Conservation (phyloP, 2,329 filamentous ascomycete species). For the Claviceps maximensis region DNA sequence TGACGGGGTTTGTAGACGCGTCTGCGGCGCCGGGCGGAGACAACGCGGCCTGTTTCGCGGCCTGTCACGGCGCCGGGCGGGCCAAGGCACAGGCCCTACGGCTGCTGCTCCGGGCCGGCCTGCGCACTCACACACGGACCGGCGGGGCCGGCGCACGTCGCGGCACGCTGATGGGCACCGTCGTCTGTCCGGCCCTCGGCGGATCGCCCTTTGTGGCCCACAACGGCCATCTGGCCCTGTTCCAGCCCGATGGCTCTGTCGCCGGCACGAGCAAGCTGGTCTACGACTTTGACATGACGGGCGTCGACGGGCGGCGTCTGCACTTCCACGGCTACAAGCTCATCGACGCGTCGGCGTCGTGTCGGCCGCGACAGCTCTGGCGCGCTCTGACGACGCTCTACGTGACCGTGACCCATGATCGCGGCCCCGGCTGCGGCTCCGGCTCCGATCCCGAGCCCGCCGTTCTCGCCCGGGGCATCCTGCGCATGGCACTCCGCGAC, state of each 20-base stretch:
- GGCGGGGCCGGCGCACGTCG: neutral
- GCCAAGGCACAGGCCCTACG: constrained; percentile 41
- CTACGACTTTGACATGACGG: constrained; percentile 49
- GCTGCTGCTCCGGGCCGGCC: constrained; percentile 44
- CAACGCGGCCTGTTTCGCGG: constrained; percentile 37
- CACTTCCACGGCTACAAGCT: constrained; percentile 51
- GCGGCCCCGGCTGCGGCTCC: no score
- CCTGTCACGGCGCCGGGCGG: constrained; percentile 37
- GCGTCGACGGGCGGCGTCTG: constrained; percentile 36
- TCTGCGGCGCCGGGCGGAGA: constrained; percentile 28
- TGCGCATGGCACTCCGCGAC: neutral
- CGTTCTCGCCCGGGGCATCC: neutral
- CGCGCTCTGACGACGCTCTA: constrained; percentile 48
- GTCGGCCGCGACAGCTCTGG: constrained; percentile 45
- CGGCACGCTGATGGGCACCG: constrained; percentile 42
- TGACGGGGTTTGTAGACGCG: constrained; percentile 46
- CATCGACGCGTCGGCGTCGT: constrained; percentile 45
- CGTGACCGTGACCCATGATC: constrained; percentile 36
- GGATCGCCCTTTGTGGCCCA: constrained; percentile 49
- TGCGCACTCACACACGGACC: constrained; percentile 18
- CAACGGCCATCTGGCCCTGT: constrained; percentile 43
- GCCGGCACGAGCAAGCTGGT: constrained; percentile 45
- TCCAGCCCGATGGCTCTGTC: constrained; percentile 36
- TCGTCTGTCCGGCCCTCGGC: constrained; percentile 22
- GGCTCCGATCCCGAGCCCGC: neutral